phyloP scores from a whole-genome alignment of 345 rosid species.

The Salix caprea region DNA sequence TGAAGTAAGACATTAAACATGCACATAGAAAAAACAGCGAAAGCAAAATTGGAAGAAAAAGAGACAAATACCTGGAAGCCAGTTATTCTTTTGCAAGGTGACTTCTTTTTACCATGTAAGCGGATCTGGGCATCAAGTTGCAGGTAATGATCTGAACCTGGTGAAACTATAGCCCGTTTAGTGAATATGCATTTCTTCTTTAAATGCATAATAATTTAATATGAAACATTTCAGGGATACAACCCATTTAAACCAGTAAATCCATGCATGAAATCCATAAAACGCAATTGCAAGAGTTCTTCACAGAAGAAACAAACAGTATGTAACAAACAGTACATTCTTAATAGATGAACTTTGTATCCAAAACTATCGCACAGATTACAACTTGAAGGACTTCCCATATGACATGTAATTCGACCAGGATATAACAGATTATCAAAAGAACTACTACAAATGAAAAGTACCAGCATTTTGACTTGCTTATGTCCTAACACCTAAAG shows the following conservation, averaged over 20 bases:
- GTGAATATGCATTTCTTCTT: neutral
- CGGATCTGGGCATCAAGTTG: conserved; percentile 43
- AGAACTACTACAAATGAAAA: neutral
- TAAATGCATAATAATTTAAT: neutral
- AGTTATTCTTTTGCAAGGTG: conserved; percentile 57
- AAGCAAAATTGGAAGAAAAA: neutral
- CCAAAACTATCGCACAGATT: neutral
- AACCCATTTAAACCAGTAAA: neutral
- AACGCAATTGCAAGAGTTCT: neutral
- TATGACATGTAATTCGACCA: neutral
- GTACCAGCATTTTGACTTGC: neutral
- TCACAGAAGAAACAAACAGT: neutral
- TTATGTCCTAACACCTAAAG: neutral
- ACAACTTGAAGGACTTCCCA: neutral
- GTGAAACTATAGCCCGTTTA: neutral
- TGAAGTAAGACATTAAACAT: conserved; percentile 4
- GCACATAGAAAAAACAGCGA: neutral
- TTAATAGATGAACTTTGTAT: neutral
- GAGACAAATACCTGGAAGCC: conserved; percentile 53
- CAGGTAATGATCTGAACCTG: conserved; percentile 44
- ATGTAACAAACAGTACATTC: neutral
- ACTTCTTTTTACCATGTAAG: conserved; percentile 62
- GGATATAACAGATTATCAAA: neutral
- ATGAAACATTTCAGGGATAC: neutral
- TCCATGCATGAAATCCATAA: neutral